Percentiles rank a stretch among this genome's conserved stretches.
These are phyloP conservation scores for Microascus cirrosus DNA, from an alignment of 2,329 filamentous ascomycete genomes.

Conservation along the genomic window DNA sequence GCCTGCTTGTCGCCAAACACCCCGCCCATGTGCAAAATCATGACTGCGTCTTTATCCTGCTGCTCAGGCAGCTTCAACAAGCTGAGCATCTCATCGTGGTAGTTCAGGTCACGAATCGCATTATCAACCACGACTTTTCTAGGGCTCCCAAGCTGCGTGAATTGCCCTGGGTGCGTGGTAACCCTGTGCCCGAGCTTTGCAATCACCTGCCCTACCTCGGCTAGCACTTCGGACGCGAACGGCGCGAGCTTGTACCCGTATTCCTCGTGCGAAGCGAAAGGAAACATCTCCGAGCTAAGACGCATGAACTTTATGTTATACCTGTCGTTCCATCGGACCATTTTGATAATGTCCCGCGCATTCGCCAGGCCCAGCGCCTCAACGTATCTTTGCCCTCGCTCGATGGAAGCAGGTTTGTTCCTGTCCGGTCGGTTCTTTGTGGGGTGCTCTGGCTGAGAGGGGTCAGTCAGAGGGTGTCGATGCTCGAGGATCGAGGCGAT, in stretches of 20 bases:
- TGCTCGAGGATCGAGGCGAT: constrained; percentile 87
- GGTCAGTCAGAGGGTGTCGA: constrained; percentile 67
- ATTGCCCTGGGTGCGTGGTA: constrained; percentile 86
- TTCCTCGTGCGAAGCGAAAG: constrained; percentile 80
- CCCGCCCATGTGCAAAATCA: constrained; percentile 91
- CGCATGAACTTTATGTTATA: constrained; percentile 90
- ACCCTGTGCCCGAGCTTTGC: constrained; percentile 72
- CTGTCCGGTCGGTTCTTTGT: constrained; percentile 82
- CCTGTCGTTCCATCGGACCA: constrained; percentile 84
- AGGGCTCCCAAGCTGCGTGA: constrained; percentile 83
- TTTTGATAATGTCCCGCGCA: constrained; percentile 70
- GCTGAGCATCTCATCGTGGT: constrained; percentile 75
- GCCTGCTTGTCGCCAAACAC: constrained; percentile 77
- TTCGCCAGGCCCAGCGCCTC: constrained; percentile 72
- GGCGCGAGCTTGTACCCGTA: constrained; percentile 78
- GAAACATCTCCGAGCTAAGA: constrained; percentile 92
- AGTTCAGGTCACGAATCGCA: constrained; percentile 72
- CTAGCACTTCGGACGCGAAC: constrained; percentile 70
- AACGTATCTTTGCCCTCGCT: constrained; percentile 60
- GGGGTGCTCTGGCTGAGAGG: constrained; percentile 63
- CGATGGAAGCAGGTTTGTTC: constrained; percentile 52
- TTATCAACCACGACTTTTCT: constrained; percentile 64
- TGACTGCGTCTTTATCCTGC: constrained; percentile 73
- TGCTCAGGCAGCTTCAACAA: constrained; percentile 69
- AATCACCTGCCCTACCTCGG: constrained; percentile 65